Evolutionary conservation across 352 stramenopile species (phyloP), one percentile per base, ranked within the genome.

Genomic region (Phytophthora macrochlamydospora): DNA sequence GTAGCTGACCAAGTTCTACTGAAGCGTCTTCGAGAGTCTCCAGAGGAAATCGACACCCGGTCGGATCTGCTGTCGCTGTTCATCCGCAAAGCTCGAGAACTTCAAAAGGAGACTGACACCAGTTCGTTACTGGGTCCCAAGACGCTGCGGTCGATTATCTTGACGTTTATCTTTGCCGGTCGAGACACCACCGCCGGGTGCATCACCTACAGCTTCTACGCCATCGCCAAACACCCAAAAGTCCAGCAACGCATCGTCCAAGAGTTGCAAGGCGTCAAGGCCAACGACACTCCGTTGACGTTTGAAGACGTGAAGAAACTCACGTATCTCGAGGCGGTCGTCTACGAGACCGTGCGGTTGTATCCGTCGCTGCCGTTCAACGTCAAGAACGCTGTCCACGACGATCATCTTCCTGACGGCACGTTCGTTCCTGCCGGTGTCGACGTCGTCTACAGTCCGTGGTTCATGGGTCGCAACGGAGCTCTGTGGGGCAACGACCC

Each of bases 131-230:
- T 57, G 32, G 38, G 56, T 57, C 58, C 52, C 30, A 55, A 43
- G 4, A 88, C 81, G 5, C 67, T 94, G 7, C 70, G 77, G 7
- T 88, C 87, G 32, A 84, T 90, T 50, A 75, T 91, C 38, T 73
- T 93, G 33, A 93, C 86, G 7, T 90, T 95, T 33, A 75, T 96
- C 29, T 91, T 96, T 56, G 90, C 80, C n/a, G 90, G 88, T 12
- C 90, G 88, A 55, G 90, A 95, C 58, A 96, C 87, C 7, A 94
- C 85, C 0, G 71, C 82, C 4, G 77, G 89, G 46, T 85, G 77
- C 51, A 68, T 96, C 38, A 89, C 86, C 2, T 96, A 93, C 72
- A 71, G 71, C 31, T 85, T 95, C 48, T 95, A 97, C 57, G 64
- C 65, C 8, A 69, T 97, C 4, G 75, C 85, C 2, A 83, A 56